Conservation (phyloP, 495 filamentous ascomycete genomes). For the Tuber calosporum region DNA sequence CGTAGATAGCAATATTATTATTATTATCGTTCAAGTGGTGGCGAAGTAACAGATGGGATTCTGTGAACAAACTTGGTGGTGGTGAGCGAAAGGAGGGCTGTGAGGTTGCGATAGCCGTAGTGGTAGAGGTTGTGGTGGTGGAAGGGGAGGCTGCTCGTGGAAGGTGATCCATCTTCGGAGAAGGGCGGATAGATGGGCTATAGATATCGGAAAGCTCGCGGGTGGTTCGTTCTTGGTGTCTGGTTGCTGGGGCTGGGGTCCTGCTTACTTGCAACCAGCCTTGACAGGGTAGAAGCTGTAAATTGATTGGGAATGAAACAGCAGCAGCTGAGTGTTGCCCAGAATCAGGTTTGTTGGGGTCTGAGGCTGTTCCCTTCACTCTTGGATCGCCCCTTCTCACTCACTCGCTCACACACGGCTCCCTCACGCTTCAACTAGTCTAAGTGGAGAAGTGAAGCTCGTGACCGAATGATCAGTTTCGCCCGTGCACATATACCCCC, state of each 20-base stretch:
- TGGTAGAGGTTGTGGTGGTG: not conserved
- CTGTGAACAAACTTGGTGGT: not conserved
- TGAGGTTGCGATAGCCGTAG: not conserved
- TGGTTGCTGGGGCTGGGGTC: not conserved
- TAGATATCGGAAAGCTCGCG: conserved; percentile 1
- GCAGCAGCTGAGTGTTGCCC: conserved; percentile 2
- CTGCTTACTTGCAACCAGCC: not conserved
- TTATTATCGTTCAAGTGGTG: not conserved
- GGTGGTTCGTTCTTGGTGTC: not conserved
- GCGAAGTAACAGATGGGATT: not conserved
- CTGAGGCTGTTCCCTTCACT: not conserved
- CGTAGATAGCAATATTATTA: not conserved
- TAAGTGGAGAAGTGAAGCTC: conserved; percentile 3
- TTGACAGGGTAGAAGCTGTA: not conserved
- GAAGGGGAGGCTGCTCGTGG: not conserved
- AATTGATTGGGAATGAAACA: not conserved
- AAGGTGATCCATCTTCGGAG: conserved; percentile 4
- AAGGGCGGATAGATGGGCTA: not conserved
- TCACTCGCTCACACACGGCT: not conserved
- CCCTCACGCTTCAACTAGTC: not conserved
- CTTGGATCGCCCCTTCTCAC: not conserved
- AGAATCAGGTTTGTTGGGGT: not conserved
- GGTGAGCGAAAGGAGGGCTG: not conserved
- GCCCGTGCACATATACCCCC: not conserved
- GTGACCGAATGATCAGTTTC: conserved; percentile 2